Base-by-base conservation (phyloP, 495 filamentous ascomycete species). In the Tuber borchii region DNA sequence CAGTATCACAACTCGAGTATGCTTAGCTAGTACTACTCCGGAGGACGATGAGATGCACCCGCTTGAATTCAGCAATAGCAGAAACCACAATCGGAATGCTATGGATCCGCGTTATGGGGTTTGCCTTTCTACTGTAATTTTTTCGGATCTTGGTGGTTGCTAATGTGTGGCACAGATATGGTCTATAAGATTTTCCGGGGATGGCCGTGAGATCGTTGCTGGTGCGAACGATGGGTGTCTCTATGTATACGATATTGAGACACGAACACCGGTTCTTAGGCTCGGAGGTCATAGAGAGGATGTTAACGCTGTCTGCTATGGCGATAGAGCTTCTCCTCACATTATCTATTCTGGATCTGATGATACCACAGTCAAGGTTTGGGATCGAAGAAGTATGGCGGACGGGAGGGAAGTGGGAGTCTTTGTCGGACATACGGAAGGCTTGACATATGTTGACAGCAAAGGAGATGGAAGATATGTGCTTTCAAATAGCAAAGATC, bases 241-340 rank as follows among this genome's bases (percentile, higher is more conserved):
- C 42, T 90, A 95, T 70, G 93, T 97, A n/a, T 97, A 96, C 80
- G 95, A 99, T 81, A 90, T 99, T 65, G 94, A 97, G 82, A 89
- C 90, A 1, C 88, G 90, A 44, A 86, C 88, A 69, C 86, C 91
- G 2, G 87, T 97, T 40, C 88, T 97, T 65, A 89, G 89, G 74
- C 90, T 98, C 26, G 85, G 84, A 40, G 93, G 93, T 2, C 95
- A 99, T 80, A 84, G 88, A 17, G 89, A 95, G 77, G 94, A 99
- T 83, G 95, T 99, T 40, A 99, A 99, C 83, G 95, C 95, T 34
- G 95, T 99, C 2, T 97, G 95, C 83, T 98, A 95, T 81, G 95
- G 93, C 17, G 95, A 98, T 84, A 88, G 88, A 72, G 88, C 89
- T 26, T 97, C 93, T 0, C 95, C 95, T 5, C 95, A 99, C 83